phyloP scores from a whole-genome alignment of 176 grass and related monocot genomes.

The Oryza australiensis region DNA sequence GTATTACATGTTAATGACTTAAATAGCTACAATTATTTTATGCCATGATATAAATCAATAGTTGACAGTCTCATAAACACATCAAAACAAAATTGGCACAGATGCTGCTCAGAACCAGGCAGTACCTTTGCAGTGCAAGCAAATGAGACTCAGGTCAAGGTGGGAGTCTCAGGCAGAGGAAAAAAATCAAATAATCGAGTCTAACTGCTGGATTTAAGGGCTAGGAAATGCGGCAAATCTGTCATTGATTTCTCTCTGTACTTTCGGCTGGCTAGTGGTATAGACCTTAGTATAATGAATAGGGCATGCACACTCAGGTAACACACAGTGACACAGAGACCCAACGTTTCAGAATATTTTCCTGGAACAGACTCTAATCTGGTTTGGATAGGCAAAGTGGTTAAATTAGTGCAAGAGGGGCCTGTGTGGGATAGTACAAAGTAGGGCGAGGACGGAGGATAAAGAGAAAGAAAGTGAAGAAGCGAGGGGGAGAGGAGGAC shows the following conservation, averaged over 20 bases:
- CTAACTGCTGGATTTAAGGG: conserved; percentile 1
- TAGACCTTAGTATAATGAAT: not conserved
- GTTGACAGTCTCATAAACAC: not conserved
- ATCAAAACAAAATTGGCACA: not conserved
- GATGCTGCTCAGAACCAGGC: not conserved
- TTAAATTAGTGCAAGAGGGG: not conserved
- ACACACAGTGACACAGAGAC: no score
- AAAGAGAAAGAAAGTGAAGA: not conserved
- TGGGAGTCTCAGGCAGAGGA: not conserved
- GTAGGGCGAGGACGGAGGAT: not conserved
- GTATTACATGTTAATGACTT: conserved; percentile 12
- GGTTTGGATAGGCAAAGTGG: not conserved
- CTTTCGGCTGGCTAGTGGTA: not conserved
- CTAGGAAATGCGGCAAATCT: conserved; percentile 13
- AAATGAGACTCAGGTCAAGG: not conserved
- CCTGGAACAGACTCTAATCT: conserved; percentile 13
- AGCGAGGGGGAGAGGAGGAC: not conserved
- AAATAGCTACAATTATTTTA: conserved; percentile 16
- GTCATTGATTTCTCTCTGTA: not conserved
- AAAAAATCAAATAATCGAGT: not conserved
- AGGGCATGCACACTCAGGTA: not conserved
- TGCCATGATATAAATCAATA: conserved; percentile 22
- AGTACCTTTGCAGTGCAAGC: not conserved
- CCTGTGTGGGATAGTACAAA: not conserved
- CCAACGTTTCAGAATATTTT: not conserved